Conservation (phyloP, 768 basidiomycete species). For the Calocera cornea region DNA sequence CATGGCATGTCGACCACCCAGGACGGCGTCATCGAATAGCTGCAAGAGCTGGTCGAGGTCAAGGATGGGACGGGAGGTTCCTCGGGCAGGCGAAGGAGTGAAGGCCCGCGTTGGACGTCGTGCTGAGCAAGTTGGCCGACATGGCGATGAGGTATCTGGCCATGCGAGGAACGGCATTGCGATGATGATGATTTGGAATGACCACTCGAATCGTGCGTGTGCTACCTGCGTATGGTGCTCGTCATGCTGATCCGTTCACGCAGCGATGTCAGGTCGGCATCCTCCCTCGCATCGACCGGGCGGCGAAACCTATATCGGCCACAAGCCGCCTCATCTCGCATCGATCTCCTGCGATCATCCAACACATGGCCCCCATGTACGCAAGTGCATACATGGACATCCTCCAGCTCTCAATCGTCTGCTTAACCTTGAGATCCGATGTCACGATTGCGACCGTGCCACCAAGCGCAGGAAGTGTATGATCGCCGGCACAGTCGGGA, state of each 20-base stretch:
- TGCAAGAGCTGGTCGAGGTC: background rate
- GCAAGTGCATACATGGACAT: background rate
- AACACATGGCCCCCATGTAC: background rate
- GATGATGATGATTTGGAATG: background rate
- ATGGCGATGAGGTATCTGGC: background rate
- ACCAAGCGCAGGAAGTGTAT: conserved; percentile 11
- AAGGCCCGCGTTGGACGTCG: background rate
- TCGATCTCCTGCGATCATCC: background rate
- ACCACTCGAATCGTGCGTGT: background rate
- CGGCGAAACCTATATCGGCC: background rate
- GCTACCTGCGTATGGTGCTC: background rate
- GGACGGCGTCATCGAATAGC: background rate
- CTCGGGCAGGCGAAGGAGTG: background rate
- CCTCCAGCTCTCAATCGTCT: background rate
- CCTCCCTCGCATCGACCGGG: background rate
- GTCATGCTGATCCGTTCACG: background rate
- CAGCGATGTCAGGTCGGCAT: background rate
- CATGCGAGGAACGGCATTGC: background rate
- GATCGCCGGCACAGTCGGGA: conserved; percentile 10
- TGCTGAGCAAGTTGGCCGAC: background rate
- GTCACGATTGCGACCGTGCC: conserved; percentile 12
- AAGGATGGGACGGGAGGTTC: background rate
- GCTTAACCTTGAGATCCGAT: background rate
- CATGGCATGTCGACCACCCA: background rate
- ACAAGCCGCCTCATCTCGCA: background rate